Percentiles rank a stretch among this genome's conserved stretches.
Conservation (phyloP, 2,329 filamentous ascomycete species). For the Paracoccidioides lutzii region DNA sequence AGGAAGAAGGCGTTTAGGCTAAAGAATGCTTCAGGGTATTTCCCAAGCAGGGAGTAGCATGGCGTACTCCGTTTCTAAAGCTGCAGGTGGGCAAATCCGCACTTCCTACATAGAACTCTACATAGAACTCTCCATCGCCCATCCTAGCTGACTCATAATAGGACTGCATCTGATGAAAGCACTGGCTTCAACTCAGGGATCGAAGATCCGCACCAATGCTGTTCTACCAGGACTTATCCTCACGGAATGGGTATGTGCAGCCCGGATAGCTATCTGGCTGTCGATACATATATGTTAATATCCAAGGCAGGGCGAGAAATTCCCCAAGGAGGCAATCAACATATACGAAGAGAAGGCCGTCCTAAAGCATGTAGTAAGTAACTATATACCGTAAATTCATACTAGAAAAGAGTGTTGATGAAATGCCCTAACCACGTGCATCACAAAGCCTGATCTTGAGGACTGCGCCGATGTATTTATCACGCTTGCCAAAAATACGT, state of each 20-base stretch:
- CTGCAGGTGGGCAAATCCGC: conserved; percentile 41
- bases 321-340: conserved; percentile 45
- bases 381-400: background rate
- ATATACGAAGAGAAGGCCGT: conserved; percentile 42
- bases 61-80: conserved; percentile 68
- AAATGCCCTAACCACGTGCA: background rate
- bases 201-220: conserved; percentile 51
- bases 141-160: conserved; percentile 11
- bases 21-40: conserved; percentile 28
- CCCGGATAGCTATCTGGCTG: background rate
- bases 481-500: conserved; percentile 31
- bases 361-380: conserved; percentile 46
- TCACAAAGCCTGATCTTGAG: conserved; percentile 27
- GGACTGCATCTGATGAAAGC: conserved; percentile 54
- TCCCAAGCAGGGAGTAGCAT: conserved; percentile 43
- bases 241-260: conserved; percentile 49
- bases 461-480: conserved; percentile 31
- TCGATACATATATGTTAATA: background rate
- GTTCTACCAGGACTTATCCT: conserved; percentile 51
- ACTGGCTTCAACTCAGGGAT: conserved; percentile 48
- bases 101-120: background rate
- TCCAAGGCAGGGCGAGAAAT: conserved; percentile 39
- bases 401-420: background rate
- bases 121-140: background rate
- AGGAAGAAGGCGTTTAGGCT: background rate